These are phyloP conservation scores for Lactifluus hygrophoroides DNA, from an alignment of 768 basidiomycete species.

Conservation along the genomic window DNA sequence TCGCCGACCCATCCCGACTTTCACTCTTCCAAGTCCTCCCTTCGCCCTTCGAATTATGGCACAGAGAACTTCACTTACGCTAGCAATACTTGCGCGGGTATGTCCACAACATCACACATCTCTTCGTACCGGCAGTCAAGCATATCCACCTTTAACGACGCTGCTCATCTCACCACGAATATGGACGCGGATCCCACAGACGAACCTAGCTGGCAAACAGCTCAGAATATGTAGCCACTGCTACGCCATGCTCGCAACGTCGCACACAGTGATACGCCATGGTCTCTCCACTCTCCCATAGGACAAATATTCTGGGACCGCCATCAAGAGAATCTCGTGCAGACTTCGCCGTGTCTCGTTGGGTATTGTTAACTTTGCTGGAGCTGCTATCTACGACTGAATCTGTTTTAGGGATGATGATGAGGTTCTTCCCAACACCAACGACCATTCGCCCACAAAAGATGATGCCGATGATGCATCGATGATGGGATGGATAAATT, in stretches of 20 bases:
- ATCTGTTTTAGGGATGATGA: constrained; percentile 39
- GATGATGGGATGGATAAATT: constrained; percentile 28
- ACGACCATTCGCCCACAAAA: constrained; percentile 21
- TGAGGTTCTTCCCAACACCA: constrained; percentile 23
- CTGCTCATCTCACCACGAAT: constrained; percentile 51
- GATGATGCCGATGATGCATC: too few species aligned
- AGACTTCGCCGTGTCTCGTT: constrained; percentile 56
- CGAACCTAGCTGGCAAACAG: constrained; percentile 22
- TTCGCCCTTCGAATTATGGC: too few species aligned
- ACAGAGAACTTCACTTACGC: too few species aligned
- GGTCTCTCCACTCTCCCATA: constrained; percentile 51
- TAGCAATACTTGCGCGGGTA: too few species aligned
- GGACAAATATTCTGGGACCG: constrained; percentile 53
- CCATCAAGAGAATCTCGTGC: constrained; percentile 48
- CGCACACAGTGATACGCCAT: constrained; percentile 44
- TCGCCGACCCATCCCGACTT: too few species aligned
- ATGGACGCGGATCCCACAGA: constrained; percentile 27
- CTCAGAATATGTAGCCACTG: constrained; percentile 30
- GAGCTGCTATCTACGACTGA: constrained; percentile 50
- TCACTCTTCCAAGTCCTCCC: too few species aligned
- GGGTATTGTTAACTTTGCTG: constrained; percentile 73
- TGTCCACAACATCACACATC: too few species aligned
- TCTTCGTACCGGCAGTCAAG: too few species aligned
- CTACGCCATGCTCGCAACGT: constrained; percentile 30
- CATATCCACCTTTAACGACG: too few species aligned